Evolutionary conservation across 1,139 yeast species (phyloP).

Genomic region (Zygotorulaspora mrakii): DNA sequence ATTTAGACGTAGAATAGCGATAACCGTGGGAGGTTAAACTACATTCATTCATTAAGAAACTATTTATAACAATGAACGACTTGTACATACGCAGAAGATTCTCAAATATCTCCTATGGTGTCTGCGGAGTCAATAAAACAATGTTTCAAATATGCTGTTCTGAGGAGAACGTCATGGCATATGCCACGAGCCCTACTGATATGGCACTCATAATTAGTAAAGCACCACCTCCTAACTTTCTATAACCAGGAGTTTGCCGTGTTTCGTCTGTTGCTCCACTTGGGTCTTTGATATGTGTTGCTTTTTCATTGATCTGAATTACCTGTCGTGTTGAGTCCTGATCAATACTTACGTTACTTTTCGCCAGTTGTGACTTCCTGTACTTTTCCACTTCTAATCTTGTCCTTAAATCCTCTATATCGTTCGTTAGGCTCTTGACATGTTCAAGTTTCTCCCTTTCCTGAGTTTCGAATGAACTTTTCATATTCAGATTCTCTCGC

Average conservation of each 20-base stretch:
- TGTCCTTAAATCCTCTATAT: conserved; percentile 33
- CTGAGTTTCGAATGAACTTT: conserved; percentile 17
- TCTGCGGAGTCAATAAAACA: too few species aligned
- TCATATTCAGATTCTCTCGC: conserved; percentile 25
- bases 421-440: conserved; percentile 25
- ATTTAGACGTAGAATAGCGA: conserved; percentile 20
- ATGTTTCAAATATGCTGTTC: conserved; percentile 11
- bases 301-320: conserved; percentile 5
- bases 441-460: conserved; percentile 21
- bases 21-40: not conserved
- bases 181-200: conserved; percentile 26
- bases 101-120: not conserved
- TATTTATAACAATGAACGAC: conserved; percentile 2
- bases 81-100: conserved; percentile 6
- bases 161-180: conserved; percentile 19
- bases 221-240: conserved; percentile 12
- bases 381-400: conserved; percentile 34
- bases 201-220: conserved; percentile 20
- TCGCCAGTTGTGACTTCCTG: conserved; percentile 25
- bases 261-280: conserved; percentile 9
- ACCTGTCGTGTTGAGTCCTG: conserved; percentile 7
- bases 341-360: conserved; percentile 10
- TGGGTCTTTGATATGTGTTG: conserved; percentile 6
- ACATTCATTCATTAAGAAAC: conserved; percentile 2
- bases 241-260: conserved; percentile 6